Conservation (phyloP, 2,329 filamentous ascomycete genomes). For the Endoconidiophora laricicola region DNA sequence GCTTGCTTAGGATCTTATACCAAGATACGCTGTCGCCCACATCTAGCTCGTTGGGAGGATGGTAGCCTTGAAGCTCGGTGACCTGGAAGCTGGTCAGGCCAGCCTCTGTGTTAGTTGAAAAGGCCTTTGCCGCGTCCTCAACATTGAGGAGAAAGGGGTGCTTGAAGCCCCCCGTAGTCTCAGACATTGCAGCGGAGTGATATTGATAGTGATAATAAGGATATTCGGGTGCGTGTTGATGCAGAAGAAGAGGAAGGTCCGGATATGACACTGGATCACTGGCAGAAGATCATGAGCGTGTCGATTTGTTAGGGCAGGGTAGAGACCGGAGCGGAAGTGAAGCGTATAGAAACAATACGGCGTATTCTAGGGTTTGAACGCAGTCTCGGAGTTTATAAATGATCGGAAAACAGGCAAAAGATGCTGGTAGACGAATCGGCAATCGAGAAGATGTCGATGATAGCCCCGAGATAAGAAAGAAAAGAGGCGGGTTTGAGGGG, state of each 20-base stretch:
- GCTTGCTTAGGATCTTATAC: conserved; percentile 57
- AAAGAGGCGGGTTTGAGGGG: no score
- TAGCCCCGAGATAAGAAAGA: no score
- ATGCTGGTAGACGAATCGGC: no score
- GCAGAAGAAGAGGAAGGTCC: background rate
- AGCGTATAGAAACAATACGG: no score
- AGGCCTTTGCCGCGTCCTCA: conserved; percentile 43
- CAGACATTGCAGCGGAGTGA: conserved; percentile 1
- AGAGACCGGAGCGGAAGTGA: no score
- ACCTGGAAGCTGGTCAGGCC: conserved; percentile 48
- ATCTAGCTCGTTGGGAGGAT: conserved; percentile 54
- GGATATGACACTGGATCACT: no score
- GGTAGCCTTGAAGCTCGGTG: conserved; percentile 36
- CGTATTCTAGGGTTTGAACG: no score
- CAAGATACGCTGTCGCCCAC: conserved; percentile 49
- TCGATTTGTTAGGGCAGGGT: no score
- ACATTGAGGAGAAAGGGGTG: conserved; percentile 46
- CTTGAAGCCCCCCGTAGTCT: conserved; percentile 16
- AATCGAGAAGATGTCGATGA: no score
- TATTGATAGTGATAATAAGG: background rate
- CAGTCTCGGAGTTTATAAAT: no score
- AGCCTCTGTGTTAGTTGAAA: conserved; percentile 47
- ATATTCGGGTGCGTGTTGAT: background rate
- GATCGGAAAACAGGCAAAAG: no score
- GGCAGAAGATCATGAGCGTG: no score